phyloP scores from a whole-genome alignment of 257 asterid genomes.

The Solanum virginianum region DNA sequence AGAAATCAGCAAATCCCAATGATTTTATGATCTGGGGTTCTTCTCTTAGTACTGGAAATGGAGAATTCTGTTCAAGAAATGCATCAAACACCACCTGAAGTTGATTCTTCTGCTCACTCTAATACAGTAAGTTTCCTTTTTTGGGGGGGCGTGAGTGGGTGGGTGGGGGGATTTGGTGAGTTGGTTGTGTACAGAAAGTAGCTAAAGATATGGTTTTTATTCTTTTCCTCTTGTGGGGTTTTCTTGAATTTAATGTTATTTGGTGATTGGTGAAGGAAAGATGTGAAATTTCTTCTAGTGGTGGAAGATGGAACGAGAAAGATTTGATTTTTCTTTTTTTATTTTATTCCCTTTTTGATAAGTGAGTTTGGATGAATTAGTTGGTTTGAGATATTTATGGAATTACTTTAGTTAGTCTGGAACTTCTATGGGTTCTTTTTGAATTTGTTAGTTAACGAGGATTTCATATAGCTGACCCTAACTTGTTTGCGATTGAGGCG shows the following conservation, averaged over 20 bases:
- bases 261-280: neutral
- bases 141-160: neutral
- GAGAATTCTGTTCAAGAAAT: slow-evolving; percentile 1
- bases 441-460: neutral
- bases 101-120: neutral
- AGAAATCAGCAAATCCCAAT: neutral
- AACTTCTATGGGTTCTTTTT: neutral
- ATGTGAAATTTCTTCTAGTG: neutral
- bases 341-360: neutral
- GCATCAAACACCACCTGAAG: neutral
- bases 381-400: neutral
- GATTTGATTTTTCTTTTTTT: neutral
- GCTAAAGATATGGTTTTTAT: neutral
- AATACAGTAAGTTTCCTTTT: neutral
- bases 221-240: neutral
- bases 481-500: neutral
- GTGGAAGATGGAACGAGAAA: neutral
- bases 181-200: neutral
- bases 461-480: neutral
- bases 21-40: neutral
- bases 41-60: neutral
- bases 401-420: neutral
- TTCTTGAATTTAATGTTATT: neutral
- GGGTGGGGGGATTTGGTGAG: neutral
- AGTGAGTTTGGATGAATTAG: neutral